Evolutionary conservation across 306 rosid species (phyloP).

Genomic region (Dryas drummondii): DNA sequence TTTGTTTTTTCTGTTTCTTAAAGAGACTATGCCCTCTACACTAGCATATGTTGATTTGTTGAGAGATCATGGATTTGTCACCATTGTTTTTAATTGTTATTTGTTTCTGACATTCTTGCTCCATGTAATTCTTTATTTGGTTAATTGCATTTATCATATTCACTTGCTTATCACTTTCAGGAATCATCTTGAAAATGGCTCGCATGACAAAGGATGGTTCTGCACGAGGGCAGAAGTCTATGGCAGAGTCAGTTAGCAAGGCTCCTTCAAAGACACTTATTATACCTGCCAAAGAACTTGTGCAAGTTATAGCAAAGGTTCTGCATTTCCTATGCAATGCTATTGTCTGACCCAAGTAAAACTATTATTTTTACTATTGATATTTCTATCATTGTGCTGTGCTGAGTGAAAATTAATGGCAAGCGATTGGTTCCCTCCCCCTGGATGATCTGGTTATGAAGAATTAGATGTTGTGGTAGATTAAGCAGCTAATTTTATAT

Average conservation of each 20-base stretch:
- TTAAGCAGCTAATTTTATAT: not conserved
- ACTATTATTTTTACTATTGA: not conserved
- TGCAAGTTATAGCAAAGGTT: constrained; percentile 93
- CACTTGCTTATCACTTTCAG: constrained; percentile 43
- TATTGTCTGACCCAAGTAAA: not conserved
- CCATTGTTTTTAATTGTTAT: not conserved
- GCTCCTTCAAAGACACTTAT: constrained; percentile 65
- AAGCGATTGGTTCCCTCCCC: not conserved
- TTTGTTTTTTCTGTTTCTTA: not conserved
- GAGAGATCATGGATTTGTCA: not conserved
- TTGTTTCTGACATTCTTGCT: not conserved
- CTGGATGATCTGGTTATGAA: constrained; percentile 6
- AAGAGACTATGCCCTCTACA: not conserved
- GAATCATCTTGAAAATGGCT: constrained; percentile 80
- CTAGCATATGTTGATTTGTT: not conserved
- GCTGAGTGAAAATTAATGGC: not conserved
- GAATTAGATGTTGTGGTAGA: not conserved
- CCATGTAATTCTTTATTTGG: not conserved
- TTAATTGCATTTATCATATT: constrained; percentile 8
- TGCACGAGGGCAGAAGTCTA: constrained; percentile 60
- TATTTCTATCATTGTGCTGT: not conserved
- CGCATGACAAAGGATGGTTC: constrained; percentile 73
- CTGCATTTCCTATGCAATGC: constrained; percentile 28
- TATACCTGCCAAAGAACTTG: constrained; percentile 77
- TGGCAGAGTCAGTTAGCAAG: constrained; percentile 56